Percentiles rank a stretch among this genome's conserved stretches.
Evolutionary conservation across 2,329 filamentous ascomycete species (phyloP).

Genomic region (Ophiosphaerella korrae): DNA sequence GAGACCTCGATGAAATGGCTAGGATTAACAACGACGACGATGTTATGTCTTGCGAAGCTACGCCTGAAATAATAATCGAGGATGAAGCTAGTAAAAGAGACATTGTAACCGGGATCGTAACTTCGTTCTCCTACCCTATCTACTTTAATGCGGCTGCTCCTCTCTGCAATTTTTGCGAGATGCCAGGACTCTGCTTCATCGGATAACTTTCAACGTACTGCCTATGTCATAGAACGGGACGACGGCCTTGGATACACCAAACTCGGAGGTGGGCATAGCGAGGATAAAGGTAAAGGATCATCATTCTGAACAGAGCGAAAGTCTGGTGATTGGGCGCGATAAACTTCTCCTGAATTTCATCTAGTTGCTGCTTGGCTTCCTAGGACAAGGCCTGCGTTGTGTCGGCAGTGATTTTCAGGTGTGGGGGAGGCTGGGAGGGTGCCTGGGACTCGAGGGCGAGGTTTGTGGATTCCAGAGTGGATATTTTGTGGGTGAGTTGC

Average conservation of each 20-base stretch:
- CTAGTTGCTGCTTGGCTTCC: background rate
- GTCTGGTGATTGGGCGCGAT: slow-evolving; percentile 11
- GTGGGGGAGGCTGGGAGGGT: too few relatives aligned
- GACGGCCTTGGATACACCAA: slow-evolving; percentile 48
- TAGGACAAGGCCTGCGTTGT: background rate
- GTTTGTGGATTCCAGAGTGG: too few relatives aligned
- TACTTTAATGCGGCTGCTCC: too few relatives aligned
- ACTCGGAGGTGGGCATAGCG: slow-evolving; percentile 45
- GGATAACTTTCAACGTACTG: slow-evolving; percentile 45
- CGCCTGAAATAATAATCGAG: too few relatives aligned
- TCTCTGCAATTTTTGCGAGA: slow-evolving; percentile 53
- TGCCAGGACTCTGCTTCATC: slow-evolving; percentile 48
- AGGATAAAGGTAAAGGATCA: slow-evolving; percentile 17
- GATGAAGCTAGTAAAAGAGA: too few relatives aligned
- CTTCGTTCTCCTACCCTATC: too few relatives aligned
- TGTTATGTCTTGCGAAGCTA: too few relatives aligned
- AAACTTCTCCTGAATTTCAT: slow-evolving; percentile 4
- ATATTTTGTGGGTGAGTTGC: too few relatives aligned
- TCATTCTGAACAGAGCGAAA: slow-evolving; percentile 3
- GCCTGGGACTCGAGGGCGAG: too few relatives aligned
- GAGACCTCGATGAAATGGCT: slow-evolving; percentile 21
- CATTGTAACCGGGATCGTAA: too few relatives aligned
- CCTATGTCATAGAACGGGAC: slow-evolving; percentile 43
- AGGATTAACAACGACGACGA: slow-evolving; percentile 5
- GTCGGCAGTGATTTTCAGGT: background rate